Evolutionary conservation across 1,139 yeast species (phyloP), one percentile per base, ranked within the genome.

Genomic region (Lodderomyces margitis): DNA sequence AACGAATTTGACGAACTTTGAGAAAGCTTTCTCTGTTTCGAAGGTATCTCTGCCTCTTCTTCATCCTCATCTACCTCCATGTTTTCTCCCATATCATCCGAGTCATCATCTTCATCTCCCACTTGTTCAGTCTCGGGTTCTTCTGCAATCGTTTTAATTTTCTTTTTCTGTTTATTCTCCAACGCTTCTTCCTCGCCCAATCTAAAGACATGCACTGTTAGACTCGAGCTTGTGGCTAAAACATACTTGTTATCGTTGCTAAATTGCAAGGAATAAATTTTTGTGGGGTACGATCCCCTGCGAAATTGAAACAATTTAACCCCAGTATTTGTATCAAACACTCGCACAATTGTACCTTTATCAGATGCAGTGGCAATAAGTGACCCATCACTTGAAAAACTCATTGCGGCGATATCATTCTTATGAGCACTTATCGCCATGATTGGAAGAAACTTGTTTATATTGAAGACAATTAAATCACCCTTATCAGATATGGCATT

Each of bases 341-440:
- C 87, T 44, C 98, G 70, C 2, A 92, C 81, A 36, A 92, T 88
- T 0, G 98, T 92, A 4, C 98, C 98, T 58, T 89, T 89, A 51
- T 88, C 96, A 14, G 96, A 87, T 1, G 98, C 96, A 0, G 98
- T 89, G 1, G 98, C 97, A 38, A 92, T 68, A 38, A 88, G 61
- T 0, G 83, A 71, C 1, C 98, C 98, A 57, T 89, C 95, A 36
- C 73, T 70, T 50, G 92, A 87, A 42, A 92, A 68, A 1, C 89
- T 71, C 48, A 91, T 68, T 1, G 91, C 85, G 0, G 97, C 91
- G 41, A 92, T 68, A 11, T 86, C 80, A 1, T 95, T 82, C 55
- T 88, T 87, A 60, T 92, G 98, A 0, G 98, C 98, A 55, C 88
- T 96, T 31, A 92, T 83, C 2, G 91, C 96, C 46, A 88, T 83